Evolutionary conservation across 2,329 filamentous ascomycete species (phyloP).

Genomic region (Cercospora brassicicola): DNA sequence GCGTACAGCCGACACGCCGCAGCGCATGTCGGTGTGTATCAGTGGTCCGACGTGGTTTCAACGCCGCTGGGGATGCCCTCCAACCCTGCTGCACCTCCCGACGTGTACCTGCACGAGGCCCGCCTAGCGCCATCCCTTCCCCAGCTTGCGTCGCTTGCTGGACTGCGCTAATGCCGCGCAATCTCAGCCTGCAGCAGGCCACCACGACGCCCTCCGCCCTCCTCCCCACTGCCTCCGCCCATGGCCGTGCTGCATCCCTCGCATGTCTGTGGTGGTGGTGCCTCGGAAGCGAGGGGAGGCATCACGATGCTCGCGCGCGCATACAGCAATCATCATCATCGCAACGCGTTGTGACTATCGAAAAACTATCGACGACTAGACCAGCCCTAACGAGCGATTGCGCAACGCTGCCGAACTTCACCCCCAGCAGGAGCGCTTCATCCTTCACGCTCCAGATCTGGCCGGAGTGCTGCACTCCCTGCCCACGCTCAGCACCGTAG

Average conservation of each 20-base stretch:
- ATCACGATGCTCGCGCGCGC: background rate
- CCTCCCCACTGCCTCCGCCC: background rate
- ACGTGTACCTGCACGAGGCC: background rate
- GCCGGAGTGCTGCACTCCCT: background rate
- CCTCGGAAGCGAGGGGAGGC: too few relatives aligned
- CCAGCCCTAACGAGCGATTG: background rate
- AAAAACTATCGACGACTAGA: constrained; percentile 1
- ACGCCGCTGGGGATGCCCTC: background rate
- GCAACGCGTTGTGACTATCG: background rate
- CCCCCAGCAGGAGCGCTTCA: background rate
- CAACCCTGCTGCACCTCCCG: background rate
- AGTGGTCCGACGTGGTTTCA: background rate
- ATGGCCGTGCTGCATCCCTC: background rate
- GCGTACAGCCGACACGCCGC: background rate
- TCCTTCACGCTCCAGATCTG: background rate
- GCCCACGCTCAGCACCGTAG: background rate
- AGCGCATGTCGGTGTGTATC: background rate
- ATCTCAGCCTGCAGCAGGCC: background rate
- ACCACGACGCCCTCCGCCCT: background rate
- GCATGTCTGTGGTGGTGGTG: background rate
- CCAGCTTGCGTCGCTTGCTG: background rate
- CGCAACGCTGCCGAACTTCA: background rate
- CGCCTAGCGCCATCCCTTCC: background rate
- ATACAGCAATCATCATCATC: background rate
- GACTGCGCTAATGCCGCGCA: background rate